Conservation (phyloP, 208 protist species). For the Leishmania tarentolae region DNA sequence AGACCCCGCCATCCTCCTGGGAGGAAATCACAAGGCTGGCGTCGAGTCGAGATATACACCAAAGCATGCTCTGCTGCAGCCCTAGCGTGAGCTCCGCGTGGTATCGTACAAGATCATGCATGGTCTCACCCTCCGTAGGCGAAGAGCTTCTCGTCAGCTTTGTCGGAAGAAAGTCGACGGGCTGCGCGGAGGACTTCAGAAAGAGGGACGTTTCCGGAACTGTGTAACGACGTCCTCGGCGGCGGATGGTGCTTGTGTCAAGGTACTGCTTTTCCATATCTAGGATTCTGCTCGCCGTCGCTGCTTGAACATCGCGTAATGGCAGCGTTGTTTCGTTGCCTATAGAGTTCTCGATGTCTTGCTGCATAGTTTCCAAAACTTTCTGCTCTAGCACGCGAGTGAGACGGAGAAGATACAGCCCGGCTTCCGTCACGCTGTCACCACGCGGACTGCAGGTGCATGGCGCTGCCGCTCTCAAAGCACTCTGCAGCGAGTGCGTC, state of each 20-base stretch:
- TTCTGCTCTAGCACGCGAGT: slow-evolving; percentile 35
- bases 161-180: background rate
- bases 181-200: background rate
- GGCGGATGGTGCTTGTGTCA: slow-evolving; percentile 12
- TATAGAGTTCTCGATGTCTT: background rate
- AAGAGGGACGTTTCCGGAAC: slow-evolving; percentile 3
- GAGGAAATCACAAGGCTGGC: background rate
- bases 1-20: slow-evolving; percentile 23
- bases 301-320: background rate
- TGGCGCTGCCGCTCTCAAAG: background rate
- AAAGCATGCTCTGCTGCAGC: slow-evolving; percentile 39
- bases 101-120: slow-evolving; percentile 8
- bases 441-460: background rate
- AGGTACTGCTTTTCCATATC: background rate
- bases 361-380: slow-evolving; percentile 19
- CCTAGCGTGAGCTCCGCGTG: slow-evolving; percentile 37
- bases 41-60: slow-evolving; percentile 24
- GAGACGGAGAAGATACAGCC: slow-evolving; percentile 37
- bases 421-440: slow-evolving; percentile 24
- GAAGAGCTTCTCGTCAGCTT: background rate
- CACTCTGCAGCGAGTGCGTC: slow-evolving; percentile 8
- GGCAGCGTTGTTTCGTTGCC: no score
- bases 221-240: slow-evolving; percentile 25
- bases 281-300: background rate
- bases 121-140: background rate